These are phyloP conservation scores for Leptodontidium sp. DNA, from an alignment of 2,329 filamentous ascomycete genomes.

Conservation along the genomic window DNA sequence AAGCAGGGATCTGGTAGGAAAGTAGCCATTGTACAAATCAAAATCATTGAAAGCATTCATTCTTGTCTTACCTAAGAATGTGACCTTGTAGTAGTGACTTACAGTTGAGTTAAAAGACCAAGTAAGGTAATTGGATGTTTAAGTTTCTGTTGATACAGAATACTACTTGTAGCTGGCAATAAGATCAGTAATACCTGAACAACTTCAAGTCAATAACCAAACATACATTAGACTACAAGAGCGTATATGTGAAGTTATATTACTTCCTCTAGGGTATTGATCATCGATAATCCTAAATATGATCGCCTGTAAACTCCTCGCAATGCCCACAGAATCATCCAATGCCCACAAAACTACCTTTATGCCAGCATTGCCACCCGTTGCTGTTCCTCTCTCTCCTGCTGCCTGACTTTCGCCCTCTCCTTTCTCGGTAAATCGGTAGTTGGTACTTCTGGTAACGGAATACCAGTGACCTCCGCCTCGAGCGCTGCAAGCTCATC, in stretches of 20 bases:
- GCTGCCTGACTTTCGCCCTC: constrained; percentile 42
- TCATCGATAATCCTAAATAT: constrained; percentile 24
- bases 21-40: background rate
- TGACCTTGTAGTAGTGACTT: background rate
- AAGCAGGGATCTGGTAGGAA: background rate
- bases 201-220: background rate
- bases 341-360: constrained; percentile 34
- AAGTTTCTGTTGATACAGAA: too few relatives aligned
- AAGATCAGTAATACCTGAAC: background rate
- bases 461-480: constrained; percentile 60
- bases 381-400: constrained; percentile 39
- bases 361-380: constrained; percentile 45
- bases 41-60: background rate
- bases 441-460: constrained; percentile 45
- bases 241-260: background rate
- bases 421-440: constrained; percentile 39
- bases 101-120: too few relatives aligned
- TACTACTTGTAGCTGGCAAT: too few relatives aligned
- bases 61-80: background rate
- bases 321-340: constrained; percentile 37
- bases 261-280: constrained; percentile 37
- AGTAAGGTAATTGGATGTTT: too few relatives aligned
- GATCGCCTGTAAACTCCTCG: constrained; percentile 39
- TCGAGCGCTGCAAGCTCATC: constrained; percentile 89
- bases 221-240: background rate